Percentiles rank a stretch among this genome's conserved stretches.
phyloP scores from a whole-genome alignment of 345 rosid species.

The Populus deltoides region DNA sequence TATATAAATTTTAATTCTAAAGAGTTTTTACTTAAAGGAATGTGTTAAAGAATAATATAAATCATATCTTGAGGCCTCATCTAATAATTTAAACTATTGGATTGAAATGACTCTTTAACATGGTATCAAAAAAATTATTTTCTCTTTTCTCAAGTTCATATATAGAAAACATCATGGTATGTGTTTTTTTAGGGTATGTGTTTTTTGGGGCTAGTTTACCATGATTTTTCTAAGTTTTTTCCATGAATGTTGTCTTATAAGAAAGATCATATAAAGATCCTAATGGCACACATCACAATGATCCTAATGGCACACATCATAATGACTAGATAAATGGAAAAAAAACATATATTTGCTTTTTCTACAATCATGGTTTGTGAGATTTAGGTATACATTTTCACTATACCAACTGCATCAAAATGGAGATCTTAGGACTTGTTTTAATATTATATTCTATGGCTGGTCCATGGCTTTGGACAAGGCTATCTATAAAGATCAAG shows the following conservation, averaged over 20 bases:
- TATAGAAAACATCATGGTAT: no score
- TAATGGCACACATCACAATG: neutral
- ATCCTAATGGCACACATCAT: neutral
- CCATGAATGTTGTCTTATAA: neutral
- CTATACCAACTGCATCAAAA: neutral
- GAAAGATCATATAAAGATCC: no score
- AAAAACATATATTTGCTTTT: neutral
- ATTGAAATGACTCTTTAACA: rapidly evolving
- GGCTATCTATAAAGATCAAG: neutral
- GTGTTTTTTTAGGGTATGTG: no score
- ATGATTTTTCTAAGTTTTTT: neutral
- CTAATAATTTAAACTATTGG: no score
- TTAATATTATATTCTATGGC: neutral
- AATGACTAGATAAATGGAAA: neutral
- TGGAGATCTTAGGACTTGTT: neutral
- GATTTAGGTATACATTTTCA: neutral
- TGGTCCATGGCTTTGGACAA: neutral
- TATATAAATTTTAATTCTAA: no score
- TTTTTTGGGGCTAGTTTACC: no score
- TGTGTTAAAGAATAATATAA: no score
- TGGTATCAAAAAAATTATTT: no score
- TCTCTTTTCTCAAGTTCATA: no score
- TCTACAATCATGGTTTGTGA: neutral
- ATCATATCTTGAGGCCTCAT: rapidly evolving
- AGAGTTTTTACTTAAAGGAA: rapidly evolving